Evolutionary conservation across 495 filamentous ascomycete species (phyloP).

Genomic region (Aspergillus coremiiformis): DNA sequence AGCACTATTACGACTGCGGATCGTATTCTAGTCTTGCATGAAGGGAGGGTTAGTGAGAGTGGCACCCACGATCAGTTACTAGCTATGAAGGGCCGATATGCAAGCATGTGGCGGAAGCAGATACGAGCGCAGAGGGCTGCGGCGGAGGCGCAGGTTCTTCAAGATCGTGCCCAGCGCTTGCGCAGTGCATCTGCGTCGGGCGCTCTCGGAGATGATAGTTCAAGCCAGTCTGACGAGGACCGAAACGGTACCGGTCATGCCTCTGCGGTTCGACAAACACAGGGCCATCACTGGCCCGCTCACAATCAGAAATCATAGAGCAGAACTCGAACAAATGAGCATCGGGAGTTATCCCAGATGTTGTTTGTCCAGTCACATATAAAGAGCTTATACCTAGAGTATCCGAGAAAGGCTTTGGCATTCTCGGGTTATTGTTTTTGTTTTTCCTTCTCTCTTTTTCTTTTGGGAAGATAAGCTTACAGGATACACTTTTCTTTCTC

Average conservation of each 20-base stretch:
- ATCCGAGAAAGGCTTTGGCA: not conserved
- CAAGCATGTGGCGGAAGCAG: conserved; percentile 94
- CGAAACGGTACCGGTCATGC: conserved; percentile 28
- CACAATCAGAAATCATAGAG: not conserved
- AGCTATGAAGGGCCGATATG: conserved; percentile 68
- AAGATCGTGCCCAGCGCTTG: conserved; percentile 39
- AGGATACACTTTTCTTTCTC: conserved; percentile 10
- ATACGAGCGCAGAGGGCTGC: conserved; percentile 79
- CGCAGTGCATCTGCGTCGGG: conserved; percentile 34
- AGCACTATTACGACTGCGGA: conserved; percentile 93
- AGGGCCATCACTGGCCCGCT: conserved; percentile 8
- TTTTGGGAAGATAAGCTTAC: conserved; percentile 3
- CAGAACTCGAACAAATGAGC: conserved; percentile 9
- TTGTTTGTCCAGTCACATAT: conserved; percentile 4
- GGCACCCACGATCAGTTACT: conserved; percentile 85
- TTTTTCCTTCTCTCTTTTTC: not conserved
- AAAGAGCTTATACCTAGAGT: conserved; percentile 12
- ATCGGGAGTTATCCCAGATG: not conserved
- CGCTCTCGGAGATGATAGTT: conserved; percentile 39
- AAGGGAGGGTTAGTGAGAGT: conserved; percentile 73
- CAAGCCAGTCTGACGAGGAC: conserved; percentile 47
- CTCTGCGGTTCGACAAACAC: conserved; percentile 17
- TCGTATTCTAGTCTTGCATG: conserved; percentile 87
- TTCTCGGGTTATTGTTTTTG: conserved; percentile 7
- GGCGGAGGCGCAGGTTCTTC: conserved; percentile 58